A percentile compares a stretch with the other conserved stretches of the same genome.
phyloP scores from a whole-genome alignment of 768 basidiomycete genomes.

The Auricularia sp. region DNA sequence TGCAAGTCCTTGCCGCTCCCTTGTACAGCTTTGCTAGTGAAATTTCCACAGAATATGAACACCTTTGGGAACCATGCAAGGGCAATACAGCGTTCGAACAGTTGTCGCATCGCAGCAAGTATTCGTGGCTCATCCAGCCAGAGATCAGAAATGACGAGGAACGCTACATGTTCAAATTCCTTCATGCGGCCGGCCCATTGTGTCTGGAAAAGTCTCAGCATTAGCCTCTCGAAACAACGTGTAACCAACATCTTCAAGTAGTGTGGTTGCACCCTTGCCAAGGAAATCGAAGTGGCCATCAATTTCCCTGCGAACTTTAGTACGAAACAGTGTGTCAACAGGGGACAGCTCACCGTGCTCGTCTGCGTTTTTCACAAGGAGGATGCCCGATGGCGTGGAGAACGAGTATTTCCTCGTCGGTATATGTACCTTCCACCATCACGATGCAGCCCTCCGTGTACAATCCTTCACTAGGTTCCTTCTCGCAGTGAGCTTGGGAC shows the following conservation, averaged over 20 bases:
- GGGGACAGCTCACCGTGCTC: conserved; percentile 50
- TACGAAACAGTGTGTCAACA: background rate
- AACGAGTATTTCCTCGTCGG: conserved; percentile 76
- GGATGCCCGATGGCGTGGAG: conserved; percentile 96
- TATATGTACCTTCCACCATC: conserved; percentile 93
- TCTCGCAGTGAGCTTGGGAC: conserved; percentile 7
- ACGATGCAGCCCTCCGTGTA: conserved; percentile 96
- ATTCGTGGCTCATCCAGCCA: conserved; percentile 89
- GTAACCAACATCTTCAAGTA: conserved; percentile 74
- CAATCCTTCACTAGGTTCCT: conserved; percentile 88
- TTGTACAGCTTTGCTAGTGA: conserved; percentile 75
- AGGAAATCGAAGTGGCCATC: conserved; percentile 96
- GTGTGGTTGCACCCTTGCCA: conserved; percentile 84
- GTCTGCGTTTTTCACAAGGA: conserved; percentile 83
- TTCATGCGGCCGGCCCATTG: conserved; percentile 54
- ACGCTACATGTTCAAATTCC: conserved; percentile 66
- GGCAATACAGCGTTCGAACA: conserved; percentile 86
- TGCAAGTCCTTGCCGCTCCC: conserved; percentile 71
- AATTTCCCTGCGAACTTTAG: conserved; percentile 27
- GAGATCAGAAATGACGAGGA: conserved; percentile 92
- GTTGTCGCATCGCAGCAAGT: conserved; percentile 62
- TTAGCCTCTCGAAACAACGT: background rate
- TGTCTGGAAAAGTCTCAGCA: conserved; percentile 28
- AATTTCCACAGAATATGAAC: conserved; percentile 91
- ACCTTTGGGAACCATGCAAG: conserved; percentile 79